These are phyloP conservation scores for Trypanosoma melophagium DNA, from an alignment of 208 protist genomes.

Conservation along the genomic window DNA sequence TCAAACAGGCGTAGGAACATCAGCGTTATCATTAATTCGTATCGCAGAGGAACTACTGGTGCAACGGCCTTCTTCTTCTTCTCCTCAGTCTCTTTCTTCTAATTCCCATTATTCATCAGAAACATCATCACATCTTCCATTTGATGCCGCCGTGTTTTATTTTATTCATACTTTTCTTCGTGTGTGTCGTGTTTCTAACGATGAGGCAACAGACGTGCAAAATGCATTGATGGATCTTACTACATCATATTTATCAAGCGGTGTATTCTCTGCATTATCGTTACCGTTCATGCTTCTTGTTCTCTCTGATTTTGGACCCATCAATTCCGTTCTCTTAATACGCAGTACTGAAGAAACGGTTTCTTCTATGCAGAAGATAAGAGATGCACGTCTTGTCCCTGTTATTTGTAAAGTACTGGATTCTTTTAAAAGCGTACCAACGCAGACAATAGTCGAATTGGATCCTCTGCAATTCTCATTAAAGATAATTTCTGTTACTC, in stretches of 20 bases:
- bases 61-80: neutral
- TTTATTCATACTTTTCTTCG: slow-evolving; percentile 22
- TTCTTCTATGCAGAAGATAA: neutral
- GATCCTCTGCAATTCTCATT: slow-evolving; percentile 24
- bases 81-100: neutral
- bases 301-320: slow-evolving; percentile 5
- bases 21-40: slow-evolving; percentile 3
- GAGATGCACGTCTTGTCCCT: slow-evolving; percentile 31
- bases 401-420: slow-evolving; percentile 44
- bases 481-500: slow-evolving; percentile 25
- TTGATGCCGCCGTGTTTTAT: slow-evolving; percentile 21
- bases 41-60: neutral
- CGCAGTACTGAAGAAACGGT: no score
- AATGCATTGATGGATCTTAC: slow-evolving; percentile 5
- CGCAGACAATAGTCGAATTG: slow-evolving; percentile 27
- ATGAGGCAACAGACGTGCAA: slow-evolving; percentile 1
- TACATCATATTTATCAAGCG: neutral
- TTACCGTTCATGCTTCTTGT: slow-evolving; percentile 13
- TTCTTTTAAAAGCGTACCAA: slow-evolving; percentile 14
- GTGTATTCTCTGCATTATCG: neutral
- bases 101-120: neutral
- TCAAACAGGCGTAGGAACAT: neutral
- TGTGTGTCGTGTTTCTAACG: neutral
- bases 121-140: slow-evolving; percentile 7
- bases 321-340: neutral